phyloP scores from a whole-genome alignment of 2,329 filamentous ascomycete species.

The Cytospora schulzeri region DNA sequence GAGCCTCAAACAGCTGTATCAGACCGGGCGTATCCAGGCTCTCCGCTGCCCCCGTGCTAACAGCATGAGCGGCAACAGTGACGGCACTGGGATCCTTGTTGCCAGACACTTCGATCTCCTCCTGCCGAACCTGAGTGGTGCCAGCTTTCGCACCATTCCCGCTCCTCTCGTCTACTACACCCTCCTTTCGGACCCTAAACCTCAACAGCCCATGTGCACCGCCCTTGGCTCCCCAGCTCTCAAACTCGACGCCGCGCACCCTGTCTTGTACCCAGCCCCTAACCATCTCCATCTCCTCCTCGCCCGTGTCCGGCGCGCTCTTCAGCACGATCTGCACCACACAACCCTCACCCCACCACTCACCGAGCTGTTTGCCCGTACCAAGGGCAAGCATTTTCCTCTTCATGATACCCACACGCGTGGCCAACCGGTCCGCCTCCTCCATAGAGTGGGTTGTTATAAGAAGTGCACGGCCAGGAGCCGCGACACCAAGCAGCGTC shows the following conservation, averaged over 20 bases:
- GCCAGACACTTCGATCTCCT: neutral
- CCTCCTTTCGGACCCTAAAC: conserved; percentile 22
- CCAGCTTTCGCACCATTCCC: conserved; percentile 1
- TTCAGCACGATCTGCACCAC: conserved; percentile 80
- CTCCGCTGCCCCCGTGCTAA: conserved; percentile 27
- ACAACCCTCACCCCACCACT: conserved; percentile 75
- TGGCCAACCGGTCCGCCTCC: conserved; percentile 86
- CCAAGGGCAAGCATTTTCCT: conserved; percentile 84
- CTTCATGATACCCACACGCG: conserved; percentile 83
- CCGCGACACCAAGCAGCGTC: conserved; percentile 64
- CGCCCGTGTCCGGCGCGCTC: conserved; percentile 71
- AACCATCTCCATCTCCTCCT: conserved; percentile 68
- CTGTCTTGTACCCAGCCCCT: conserved; percentile 63
- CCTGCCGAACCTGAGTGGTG: neutral
- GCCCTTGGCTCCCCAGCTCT: conserved; percentile 37
- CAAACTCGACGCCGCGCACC: conserved; percentile 68
- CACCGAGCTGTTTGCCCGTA: conserved; percentile 70
- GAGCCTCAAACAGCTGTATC: conserved; percentile 63
- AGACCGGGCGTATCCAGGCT: conserved; percentile 43
- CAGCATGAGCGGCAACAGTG: neutral
- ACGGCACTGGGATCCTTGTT: conserved; percentile 1
- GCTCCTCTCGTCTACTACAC: conserved; percentile 29
- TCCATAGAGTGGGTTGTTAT: conserved; percentile 96
- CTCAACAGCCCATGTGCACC: conserved; percentile 23
- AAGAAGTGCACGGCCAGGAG: conserved; percentile 77